Evolutionary conservation across 208 protist genomes (phyloP).

Genomic region (Blastocrithidia nonstop): DNA sequence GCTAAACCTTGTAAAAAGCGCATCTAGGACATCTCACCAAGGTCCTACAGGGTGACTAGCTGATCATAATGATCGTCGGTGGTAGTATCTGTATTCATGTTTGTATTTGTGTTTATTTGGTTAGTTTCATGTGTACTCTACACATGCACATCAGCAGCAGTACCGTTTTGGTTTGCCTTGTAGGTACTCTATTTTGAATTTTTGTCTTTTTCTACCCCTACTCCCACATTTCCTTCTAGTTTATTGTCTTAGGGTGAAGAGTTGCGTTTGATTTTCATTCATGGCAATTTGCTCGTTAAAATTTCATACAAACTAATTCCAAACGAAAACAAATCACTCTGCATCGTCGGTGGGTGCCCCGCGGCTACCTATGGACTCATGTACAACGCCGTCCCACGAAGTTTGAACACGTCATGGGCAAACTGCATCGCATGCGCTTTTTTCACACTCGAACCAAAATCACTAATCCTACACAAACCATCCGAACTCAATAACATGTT

Average conservation of each 20-base stretch:
- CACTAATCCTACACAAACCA: conserved; percentile 64
- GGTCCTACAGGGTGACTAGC: not conserved
- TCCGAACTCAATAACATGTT: conserved; percentile 69
- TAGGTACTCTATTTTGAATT: not conserved
- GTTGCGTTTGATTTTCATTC: conserved; percentile 7
- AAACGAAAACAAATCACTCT: conserved; percentile 64
- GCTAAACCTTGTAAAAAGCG: conserved; percentile 18
- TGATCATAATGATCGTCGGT: not conserved
- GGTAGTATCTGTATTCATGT: not conserved
- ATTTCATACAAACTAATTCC: conserved; percentile 48
- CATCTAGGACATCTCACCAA: conserved; percentile 7
- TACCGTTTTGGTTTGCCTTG: not conserved
- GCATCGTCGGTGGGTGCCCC: conserved; percentile 17
- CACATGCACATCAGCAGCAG: not conserved
- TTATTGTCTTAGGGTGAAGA: not conserved
- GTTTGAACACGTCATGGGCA: conserved; percentile 12
- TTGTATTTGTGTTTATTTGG: not conserved
- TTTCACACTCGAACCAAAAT: conserved; percentile 83
- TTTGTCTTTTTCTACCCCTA: not conserved
- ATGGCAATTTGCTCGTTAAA: conserved; percentile 50
- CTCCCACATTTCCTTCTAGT: not conserved
- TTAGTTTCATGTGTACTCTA: not conserved
- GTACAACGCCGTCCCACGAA: conserved; percentile 51
- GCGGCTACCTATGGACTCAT: conserved; percentile 46
- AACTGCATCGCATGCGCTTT: conserved; percentile 11